Percentiles rank a stretch among this genome's conserved stretches.
Conservation (phyloP, 75 land plant species). For the Selaginella moellendorffii region DNA sequence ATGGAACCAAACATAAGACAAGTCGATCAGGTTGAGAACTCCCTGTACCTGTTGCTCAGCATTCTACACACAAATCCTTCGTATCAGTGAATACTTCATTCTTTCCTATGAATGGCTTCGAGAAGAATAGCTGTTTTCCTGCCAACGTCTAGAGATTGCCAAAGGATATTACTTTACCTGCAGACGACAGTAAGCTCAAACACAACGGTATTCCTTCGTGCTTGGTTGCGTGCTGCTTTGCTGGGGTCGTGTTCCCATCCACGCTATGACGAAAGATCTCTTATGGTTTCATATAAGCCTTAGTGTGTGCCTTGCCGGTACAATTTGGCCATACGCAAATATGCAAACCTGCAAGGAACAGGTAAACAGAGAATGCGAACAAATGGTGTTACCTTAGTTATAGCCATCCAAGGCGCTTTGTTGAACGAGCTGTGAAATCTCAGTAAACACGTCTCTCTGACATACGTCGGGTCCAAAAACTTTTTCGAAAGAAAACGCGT, state of each 20-base stretch:
- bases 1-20: too few species aligned
- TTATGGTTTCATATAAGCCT: conserved; percentile 87
- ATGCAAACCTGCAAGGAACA: conserved; percentile 90
- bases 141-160: too few species aligned
- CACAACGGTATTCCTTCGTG: conserved; percentile 74
- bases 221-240: conserved; percentile 61
- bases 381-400: too few species aligned
- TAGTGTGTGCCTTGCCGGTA: conserved; percentile 92
- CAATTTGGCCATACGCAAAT: conserved; percentile 98
- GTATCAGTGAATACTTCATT: conserved; percentile 45
- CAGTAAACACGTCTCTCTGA: conserved; percentile 77
- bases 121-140: conserved; percentile 89
- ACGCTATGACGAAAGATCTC: conserved; percentile 83
- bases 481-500: conserved; percentile 69
- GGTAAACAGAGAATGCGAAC: too few species aligned
- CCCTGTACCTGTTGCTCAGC: conserved; percentile 93
- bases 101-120: conserved; percentile 80
- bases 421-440: conserved; percentile 92
- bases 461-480: conserved; percentile 63
- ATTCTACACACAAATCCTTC: conserved; percentile 23
- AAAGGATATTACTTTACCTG: conserved; percentile 35
- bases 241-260: too few species aligned
- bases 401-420: conserved; percentile 95
- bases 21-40: conserved; percentile 79
- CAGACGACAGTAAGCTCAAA: conserved; percentile 77